Conservation (phyloP, 2,329 filamentous ascomycete genomes). For the Zymoseptoria pseudotritici region DNA sequence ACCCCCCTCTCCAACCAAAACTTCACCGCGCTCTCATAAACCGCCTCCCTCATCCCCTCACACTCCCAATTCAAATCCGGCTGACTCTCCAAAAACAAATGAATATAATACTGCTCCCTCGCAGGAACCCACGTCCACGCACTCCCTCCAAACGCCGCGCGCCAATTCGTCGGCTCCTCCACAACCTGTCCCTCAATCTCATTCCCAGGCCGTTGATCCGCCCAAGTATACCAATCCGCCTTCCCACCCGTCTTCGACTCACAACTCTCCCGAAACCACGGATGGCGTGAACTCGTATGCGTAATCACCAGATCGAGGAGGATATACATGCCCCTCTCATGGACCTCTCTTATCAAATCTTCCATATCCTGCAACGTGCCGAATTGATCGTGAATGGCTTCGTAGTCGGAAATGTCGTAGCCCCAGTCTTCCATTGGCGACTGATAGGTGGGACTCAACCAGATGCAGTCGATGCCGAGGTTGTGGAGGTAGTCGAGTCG, state of each 20-base stretch:
- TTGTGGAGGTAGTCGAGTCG: constrained; percentile 53
- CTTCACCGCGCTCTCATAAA: constrained; percentile 50
- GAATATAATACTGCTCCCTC: constrained; percentile 70
- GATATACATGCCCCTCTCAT: constrained; percentile 58
- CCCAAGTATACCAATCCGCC: constrained; percentile 52
- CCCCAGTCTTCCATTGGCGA: constrained; percentile 58
- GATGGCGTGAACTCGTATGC: constrained; percentile 60
- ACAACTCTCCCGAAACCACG: constrained; percentile 52
- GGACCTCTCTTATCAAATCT: constrained; percentile 51
- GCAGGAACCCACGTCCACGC: constrained; percentile 64
- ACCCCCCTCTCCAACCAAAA: constrained; percentile 74
- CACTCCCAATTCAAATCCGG: constrained; percentile 86
- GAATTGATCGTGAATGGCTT: constrained; percentile 57
- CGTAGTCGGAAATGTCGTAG: constrained; percentile 63
- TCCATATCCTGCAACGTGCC: constrained; percentile 62
- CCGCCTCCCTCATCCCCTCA: constrained; percentile 56
- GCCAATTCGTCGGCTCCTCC: constrained; percentile 73
- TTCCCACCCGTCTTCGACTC: constrained; percentile 44
- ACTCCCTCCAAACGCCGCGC: constrained; percentile 50
- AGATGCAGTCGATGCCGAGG: constrained; percentile 57
- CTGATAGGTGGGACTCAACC: constrained; percentile 59
- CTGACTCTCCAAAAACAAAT: constrained; percentile 67
- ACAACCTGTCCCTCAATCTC: constrained; percentile 11
- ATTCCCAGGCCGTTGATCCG: constrained; percentile 38
- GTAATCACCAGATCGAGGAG: constrained; percentile 73